phyloP scores from a whole-genome alignment of 768 basidiomycete species.

The Floccularia luteovirens region DNA sequence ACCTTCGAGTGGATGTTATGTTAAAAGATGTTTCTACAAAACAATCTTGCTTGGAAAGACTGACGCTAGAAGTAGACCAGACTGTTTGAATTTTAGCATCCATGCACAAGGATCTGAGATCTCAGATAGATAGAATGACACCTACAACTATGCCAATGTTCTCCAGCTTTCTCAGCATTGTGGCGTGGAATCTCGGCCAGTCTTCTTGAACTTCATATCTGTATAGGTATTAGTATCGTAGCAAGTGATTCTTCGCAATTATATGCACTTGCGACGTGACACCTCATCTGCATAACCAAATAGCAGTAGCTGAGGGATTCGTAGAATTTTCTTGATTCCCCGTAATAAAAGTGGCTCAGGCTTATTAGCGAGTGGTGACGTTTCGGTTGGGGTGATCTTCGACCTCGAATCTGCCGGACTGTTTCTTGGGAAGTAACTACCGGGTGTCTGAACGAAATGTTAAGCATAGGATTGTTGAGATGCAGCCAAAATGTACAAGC shows the following conservation, averaged over 20 bases:
- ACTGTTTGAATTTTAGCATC: conserved; percentile 1
- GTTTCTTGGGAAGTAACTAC: no score
- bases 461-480: no score
- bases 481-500: no score
- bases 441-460: no score
- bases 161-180: conserved; percentile 7
- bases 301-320: conserved; percentile 5
- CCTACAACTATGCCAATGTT: conserved; percentile 7
- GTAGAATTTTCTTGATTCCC: neutral
- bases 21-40: no score
- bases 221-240: neutral
- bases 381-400: no score
- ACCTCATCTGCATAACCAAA: conserved; percentile 6
- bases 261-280: neutral
- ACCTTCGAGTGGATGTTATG: neutral
- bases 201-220: conserved; percentile 4
- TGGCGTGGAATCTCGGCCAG: conserved; percentile 4
- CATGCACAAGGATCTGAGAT: neutral
- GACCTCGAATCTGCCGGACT: no score
- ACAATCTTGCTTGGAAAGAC: neutral
- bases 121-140: neutral
- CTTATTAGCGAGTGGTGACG: no score
- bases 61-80: conserved; percentile 6
- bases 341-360: no score
- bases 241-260: neutral